phyloP scores from a whole-genome alignment of 495 filamentous ascomycete genomes.

The Zalerion maritima region DNA sequence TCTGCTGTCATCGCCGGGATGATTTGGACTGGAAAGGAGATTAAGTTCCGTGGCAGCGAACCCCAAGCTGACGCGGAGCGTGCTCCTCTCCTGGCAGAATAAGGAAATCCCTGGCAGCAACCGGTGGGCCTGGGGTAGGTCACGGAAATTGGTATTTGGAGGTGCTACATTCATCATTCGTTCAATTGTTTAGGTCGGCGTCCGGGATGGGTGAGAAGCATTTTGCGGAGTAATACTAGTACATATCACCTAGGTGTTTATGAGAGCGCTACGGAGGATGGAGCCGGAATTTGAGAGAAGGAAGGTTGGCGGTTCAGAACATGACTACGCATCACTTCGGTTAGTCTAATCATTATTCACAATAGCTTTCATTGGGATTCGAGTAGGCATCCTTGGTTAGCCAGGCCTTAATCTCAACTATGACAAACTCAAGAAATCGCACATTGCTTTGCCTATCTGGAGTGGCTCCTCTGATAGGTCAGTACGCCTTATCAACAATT shows the following conservation, averaged over 20 bases:
- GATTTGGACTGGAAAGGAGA: conserved; percentile 39
- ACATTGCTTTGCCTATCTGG: neutral
- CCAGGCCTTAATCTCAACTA: neutral
- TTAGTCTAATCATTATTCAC: no score
- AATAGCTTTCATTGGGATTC: neutral
- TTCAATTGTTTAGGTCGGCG: conserved; percentile 1
- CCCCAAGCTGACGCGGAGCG: conserved; percentile 30
- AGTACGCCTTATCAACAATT: neutral
- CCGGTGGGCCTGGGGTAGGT: neutral
- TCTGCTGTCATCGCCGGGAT: conserved; percentile 51
- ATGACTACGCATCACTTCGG: no score
- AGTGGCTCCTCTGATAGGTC: neutral
- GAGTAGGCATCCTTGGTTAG: neutral
- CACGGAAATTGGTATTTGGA: no score
- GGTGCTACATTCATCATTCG: neutral
- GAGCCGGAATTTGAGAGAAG: no score
- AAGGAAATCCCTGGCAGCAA: neutral
- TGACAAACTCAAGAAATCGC: neutral
- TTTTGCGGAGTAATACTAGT: conserved; percentile 1
- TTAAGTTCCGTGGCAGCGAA: conserved; percentile 15
- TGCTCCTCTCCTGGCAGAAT: conserved; percentile 33
- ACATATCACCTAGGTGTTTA: neutral
- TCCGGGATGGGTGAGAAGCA: conserved; percentile 4
- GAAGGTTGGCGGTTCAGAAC: no score
- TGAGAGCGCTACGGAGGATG: no score